These are phyloP conservation scores for Fonsecaea nubica DNA, from an alignment of 2,329 filamentous ascomycete genomes.

Conservation along the genomic window DNA sequence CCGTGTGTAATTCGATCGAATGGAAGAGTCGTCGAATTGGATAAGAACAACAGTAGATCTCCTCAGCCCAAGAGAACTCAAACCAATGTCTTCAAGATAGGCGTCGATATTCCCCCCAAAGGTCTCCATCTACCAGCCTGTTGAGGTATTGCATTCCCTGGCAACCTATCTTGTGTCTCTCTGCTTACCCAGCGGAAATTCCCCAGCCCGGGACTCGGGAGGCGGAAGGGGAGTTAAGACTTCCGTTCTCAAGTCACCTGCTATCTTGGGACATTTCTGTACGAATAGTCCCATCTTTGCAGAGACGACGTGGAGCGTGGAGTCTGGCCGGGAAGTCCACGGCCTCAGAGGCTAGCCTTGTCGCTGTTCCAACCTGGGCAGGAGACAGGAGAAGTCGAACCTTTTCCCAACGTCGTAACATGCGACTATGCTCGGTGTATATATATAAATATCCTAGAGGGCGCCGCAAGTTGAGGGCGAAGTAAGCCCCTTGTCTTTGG, in stretches of 20 bases:
- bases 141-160: conserved; percentile 17
- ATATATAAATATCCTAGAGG: conserved; percentile 1
- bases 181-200: neutral
- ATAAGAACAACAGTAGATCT: neutral
- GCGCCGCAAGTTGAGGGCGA: neutral
- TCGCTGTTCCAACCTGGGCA: conserved; percentile 20
- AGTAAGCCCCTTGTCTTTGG: neutral
- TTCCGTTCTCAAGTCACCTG: conserved; percentile 25
- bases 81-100: neutral
- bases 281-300: neutral
- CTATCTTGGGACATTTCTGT: conserved; percentile 11
- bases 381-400: conserved; percentile 21
- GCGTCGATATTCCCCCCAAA: neutral
- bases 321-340: neutral
- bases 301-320: neutral
- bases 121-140: conserved; percentile 32
- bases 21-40: neutral
- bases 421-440: neutral
- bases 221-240: neutral
- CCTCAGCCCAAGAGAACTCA: neutral
- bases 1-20: neutral
- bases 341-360: neutral
- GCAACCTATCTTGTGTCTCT: neutral
- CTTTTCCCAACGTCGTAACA: conserved; percentile 15
- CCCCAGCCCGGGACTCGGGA: neutral